Evolutionary conservation across 2,329 filamentous ascomycete genomes (phyloP), one percentile per base, ranked within the genome.

Genomic region (Fusarium newnesense): DNA sequence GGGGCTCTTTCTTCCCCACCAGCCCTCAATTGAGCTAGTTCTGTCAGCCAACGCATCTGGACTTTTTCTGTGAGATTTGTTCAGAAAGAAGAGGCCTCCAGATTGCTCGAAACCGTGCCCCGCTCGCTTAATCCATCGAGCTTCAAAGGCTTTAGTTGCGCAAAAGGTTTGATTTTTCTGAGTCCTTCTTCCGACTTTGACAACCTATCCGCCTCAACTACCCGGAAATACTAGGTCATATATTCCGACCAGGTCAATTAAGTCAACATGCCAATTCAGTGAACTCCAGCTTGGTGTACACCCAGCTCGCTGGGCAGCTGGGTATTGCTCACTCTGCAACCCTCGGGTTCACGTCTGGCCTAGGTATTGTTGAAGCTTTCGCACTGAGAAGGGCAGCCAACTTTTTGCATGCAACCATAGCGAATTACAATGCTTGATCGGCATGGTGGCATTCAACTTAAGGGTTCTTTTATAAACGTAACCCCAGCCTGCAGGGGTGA

Each of bases 11-110:
- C 18, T 32, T 43, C 64, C 46, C 69, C 67, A 47, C 70, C 56
- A 58, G 58, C 53, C 30, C 67, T 59, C 42, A 37, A 63, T 67
- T 24, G 46, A 68, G 70, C 64, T 72, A 66, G 72, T 46, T 64
- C 52, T 74, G 46, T 56, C 54, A 59, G 46, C 56, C 57, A 65
- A 60, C 39, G 32, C 53, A 43, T 50, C 62, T 46, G 40, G 49
- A 59, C 44, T 42, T 69, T 28, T 60, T 62, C 24, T 44, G 16
- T 60, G 30, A 60, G 47, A 42, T 44, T 36, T 44, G 28, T 37
- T 49, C 43, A 36, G 28, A 24, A 60, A 32, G 28, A 26, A 64
- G 71, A 74, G 71, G 71, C 71, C 71, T 74, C 71, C 71, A 65
- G 64, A 42, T n/a, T 64, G 30, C n/a, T 53, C 60, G 39, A 44